Evolutionary conservation across 2,329 filamentous ascomycete genomes (phyloP), one percentile per base, ranked within the genome.

Genomic region (Paracoccidioides brasiliensis): DNA sequence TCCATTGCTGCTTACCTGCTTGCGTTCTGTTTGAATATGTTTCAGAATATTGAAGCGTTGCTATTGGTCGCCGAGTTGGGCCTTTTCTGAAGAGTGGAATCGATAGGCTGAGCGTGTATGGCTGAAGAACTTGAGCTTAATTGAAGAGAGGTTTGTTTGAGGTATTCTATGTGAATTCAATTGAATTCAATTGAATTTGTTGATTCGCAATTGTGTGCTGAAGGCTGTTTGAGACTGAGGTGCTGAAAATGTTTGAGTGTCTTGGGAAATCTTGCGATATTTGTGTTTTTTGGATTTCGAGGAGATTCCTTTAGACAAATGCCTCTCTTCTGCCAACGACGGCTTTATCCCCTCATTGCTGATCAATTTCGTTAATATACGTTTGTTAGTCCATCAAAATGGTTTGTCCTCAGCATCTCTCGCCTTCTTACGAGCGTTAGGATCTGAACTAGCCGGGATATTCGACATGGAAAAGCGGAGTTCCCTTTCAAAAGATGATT

Each of bases 321-420:
- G 61, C 10, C 7, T 49, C 32, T 54, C 53, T 8, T 38, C 44
- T 14, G 10, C 22, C 22, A 1, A 22, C 22, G 10, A 28, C 41
- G n/a, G 10, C 30, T 41, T 41, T 32, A 38, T 45, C 32, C 7
- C 10, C 41, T 22, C 28, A 42, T 32, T 14, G 50, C 50, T 14
- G 50, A 72, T 72, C 72, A 72, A 72, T 71, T 67, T 67, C 67
- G 66, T 55, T 63, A 59, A 60, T 35, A 33, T 44, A n/a, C 43
- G 41, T 37, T 62, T 60, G 58, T 32, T 50, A 8, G 53, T 57
- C 61, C 52, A 58, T 62, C 59, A 58, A 58, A 59, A 62, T 61
- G 9, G 33, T 41, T 54, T 54, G 3, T 30, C 10, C 33, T 41
- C 7, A n/a, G 15, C 14, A 38, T 46, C 14, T 33, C 32, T 32